A percentile compares a stretch with the other conserved stretches of the same genome.
phyloP scores from a whole-genome alignment of 768 basidiomycete species.

The Lactifluus subvellereus region DNA sequence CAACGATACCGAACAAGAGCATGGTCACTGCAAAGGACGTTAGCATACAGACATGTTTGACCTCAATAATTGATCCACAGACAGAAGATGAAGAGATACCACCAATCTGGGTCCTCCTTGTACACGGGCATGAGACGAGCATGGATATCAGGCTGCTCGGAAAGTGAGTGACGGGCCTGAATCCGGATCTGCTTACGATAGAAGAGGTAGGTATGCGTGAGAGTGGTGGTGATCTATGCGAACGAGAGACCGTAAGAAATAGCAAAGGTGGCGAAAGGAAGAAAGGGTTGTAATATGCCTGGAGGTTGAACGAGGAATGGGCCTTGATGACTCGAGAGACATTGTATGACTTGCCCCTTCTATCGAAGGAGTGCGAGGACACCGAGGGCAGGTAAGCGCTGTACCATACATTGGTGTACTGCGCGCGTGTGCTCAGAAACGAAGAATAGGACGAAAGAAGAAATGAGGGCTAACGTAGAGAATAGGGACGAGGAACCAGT shows the following conservation, averaged over 20 bases:
- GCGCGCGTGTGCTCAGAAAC: not conserved
- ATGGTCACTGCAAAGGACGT: slow-evolving; percentile 38
- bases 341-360: slow-evolving; percentile 52
- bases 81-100: slow-evolving; percentile 42
- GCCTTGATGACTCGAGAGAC: slow-evolving; percentile 49
- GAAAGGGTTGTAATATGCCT: slow-evolving; percentile 57
- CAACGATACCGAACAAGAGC: slow-evolving; percentile 62
- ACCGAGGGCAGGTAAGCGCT: slow-evolving; percentile 42
- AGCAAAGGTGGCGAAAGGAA: slow-evolving; percentile 64
- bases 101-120: not conserved
- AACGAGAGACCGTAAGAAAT: slow-evolving; percentile 59
- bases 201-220: slow-evolving; percentile 65
- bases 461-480: slow-evolving; percentile 38
- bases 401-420: slow-evolving; percentile 54
- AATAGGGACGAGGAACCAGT: slow-evolving; percentile 59
- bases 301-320: slow-evolving; percentile 49
- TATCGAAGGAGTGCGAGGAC: slow-evolving; percentile 56
- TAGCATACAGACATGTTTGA: not conserved
- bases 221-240: slow-evolving; percentile 54
- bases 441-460: not conserved
- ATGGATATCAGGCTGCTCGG: slow-evolving; percentile 81
- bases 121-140: slow-evolving; percentile 29
- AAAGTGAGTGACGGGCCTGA: slow-evolving; percentile 62
- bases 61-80: not conserved
- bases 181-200: slow-evolving; percentile 75